These are phyloP conservation scores for Turnera subulata DNA, from an alignment of 345 rosid genomes.

Conservation along the genomic window DNA sequence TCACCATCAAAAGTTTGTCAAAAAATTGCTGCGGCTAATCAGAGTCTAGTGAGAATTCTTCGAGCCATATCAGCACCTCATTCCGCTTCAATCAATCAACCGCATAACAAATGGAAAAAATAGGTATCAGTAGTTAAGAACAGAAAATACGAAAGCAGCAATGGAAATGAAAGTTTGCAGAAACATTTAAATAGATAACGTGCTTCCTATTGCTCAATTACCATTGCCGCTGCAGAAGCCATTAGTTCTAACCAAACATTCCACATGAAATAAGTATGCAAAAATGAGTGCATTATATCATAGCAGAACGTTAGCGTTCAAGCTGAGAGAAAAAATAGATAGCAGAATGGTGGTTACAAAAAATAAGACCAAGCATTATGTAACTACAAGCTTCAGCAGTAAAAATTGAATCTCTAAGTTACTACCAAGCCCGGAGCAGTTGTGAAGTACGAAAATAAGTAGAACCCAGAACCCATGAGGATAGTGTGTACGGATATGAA, in stretches of 20 bases:
- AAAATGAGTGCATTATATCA: background rate
- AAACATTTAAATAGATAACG: background rate
- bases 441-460: no score
- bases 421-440: no score
- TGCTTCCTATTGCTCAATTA: no score
- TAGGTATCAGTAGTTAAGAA: background rate
- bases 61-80: conserved; percentile 70
- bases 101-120: background rate
- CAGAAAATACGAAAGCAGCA: background rate
- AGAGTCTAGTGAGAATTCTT: conserved; percentile 39
- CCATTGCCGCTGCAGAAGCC: background rate
- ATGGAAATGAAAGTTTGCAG: background rate
- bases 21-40: background rate
- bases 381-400: no score
- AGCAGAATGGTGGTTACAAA: no score
- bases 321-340: no score
- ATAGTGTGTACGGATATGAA: no score
- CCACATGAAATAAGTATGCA: background rate
- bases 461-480: no score
- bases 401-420: no score
- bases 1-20: background rate
- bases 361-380: no score
- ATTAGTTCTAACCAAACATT: background rate
- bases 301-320: no score
- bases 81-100: conserved; percentile 44